A percentile compares a stretch with the other conserved stretches of the same genome.
phyloP scores from a whole-genome alignment of 1,284 basidiomycete genomes.

The Spongiforma sp. region DNA sequence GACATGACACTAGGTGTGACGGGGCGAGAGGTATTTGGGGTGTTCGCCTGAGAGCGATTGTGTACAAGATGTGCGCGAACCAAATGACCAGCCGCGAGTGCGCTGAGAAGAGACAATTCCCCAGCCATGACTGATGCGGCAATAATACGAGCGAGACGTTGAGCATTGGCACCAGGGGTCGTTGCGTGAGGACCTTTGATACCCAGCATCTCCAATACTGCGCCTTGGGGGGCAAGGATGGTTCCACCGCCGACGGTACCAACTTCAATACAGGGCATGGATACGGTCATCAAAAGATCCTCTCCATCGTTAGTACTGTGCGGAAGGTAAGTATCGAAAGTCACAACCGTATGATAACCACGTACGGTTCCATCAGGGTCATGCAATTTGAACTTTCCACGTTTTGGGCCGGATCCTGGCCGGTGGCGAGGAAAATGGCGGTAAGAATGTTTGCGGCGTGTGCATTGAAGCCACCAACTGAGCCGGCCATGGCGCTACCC shows the following conservation, averaged over 20 bases:
- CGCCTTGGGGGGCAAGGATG: conserved; percentile 84
- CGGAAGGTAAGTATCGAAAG: conserved; percentile 15
- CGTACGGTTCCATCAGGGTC: conserved; percentile 97
- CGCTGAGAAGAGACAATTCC: conserved; percentile 87
- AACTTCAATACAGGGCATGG: conserved; percentile 97
- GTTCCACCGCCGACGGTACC: conserved; percentile 98
- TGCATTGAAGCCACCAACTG: conserved; percentile 97
- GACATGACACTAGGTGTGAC: conserved; percentile 57
- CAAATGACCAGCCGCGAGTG: conserved; percentile 91
- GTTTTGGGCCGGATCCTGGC: conserved; percentile 99
- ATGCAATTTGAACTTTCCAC: conserved; percentile 99
- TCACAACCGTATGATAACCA: conserved; percentile 30
- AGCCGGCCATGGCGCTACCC: conserved; percentile 98
- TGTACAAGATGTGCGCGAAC: conserved; percentile 90
- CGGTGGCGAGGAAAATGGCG: conserved; percentile 94
- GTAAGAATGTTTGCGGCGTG: conserved; percentile 99
- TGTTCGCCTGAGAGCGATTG: conserved; percentile 75
- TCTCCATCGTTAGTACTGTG: conserved; percentile 83
- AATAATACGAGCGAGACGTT: conserved; percentile 86
- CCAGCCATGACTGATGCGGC: conserved; percentile 94
- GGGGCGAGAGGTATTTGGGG: conserved; percentile 67
- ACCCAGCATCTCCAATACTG: conserved; percentile 94
- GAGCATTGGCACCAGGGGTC: conserved; percentile 86
- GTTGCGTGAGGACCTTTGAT: conserved; percentile 86
- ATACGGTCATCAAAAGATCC: conserved; percentile 90